Evolutionary conservation across 495 filamentous ascomycete species (phyloP).

Genomic region (Annulohypoxylon nitens): DNA sequence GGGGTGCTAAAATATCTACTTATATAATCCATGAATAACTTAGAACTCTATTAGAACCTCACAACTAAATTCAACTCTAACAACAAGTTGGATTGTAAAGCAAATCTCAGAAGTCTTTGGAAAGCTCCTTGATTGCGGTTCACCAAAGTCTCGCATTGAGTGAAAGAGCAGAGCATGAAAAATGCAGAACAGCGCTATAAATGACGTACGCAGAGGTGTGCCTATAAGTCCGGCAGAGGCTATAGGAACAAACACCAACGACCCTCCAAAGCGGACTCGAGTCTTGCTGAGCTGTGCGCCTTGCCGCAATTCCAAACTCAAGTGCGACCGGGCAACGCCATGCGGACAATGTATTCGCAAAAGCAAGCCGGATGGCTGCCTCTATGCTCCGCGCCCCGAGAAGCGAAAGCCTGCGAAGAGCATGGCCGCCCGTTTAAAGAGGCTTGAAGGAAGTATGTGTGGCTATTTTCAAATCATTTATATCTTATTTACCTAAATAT

Average conservation of each 20-base stretch:
- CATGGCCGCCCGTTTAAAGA: slow-evolving; percentile 65
- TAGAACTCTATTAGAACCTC: neutral
- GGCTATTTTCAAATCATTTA: neutral
- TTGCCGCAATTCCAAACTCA: slow-evolving; percentile 60
- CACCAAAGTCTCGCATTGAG: neutral
- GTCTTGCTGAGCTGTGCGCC: slow-evolving; percentile 58
- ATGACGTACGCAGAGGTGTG: neutral
- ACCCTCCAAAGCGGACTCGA: slow-evolving; percentile 53
- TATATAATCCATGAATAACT: too few species aligned
- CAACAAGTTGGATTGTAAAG: neutral
- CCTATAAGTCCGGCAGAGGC: slow-evolving; percentile 1
- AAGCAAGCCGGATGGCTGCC: slow-evolving; percentile 57
- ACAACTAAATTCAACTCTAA: neutral
- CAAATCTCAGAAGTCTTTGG: neutral
- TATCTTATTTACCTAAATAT: too few species aligned
- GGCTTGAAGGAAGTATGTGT: slow-evolving; percentile 61
- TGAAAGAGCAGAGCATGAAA: neutral
- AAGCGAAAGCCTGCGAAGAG: slow-evolving; percentile 56
- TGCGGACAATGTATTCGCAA: slow-evolving; percentile 62
- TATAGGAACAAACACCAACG: neutral
- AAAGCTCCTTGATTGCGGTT: neutral
- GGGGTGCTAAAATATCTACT: neutral
- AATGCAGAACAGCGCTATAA: slow-evolving; percentile 24
- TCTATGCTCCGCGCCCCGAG: slow-evolving; percentile 59
- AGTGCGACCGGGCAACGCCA: slow-evolving; percentile 53